A percentile compares a stretch with the other conserved stretches of the same genome.
phyloP scores from a whole-genome alignment of 148 eudicot species.

The Spergularia marina region DNA sequence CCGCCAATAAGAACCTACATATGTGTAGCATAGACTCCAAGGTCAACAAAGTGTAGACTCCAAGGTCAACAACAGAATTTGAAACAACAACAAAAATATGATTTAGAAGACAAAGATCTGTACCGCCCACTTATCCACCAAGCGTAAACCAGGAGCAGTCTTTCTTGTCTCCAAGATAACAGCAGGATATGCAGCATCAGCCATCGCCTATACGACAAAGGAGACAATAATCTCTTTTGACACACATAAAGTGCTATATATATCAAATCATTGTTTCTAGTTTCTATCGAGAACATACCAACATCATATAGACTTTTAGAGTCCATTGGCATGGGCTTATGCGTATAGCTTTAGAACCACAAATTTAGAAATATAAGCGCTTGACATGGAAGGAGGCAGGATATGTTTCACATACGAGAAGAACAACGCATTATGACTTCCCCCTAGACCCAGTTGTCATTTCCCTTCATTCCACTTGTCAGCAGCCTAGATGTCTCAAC shows the following conservation, averaged over 20 bases:
- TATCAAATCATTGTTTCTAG: background rate
- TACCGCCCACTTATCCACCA: slow-evolving; percentile 99
- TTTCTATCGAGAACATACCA: background rate
- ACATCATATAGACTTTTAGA: background rate
- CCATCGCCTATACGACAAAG: slow-evolving; percentile 64
- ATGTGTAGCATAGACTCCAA: slow-evolving; percentile 15
- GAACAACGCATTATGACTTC: background rate
- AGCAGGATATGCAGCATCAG: slow-evolving; percentile 90
- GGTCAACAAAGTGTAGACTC: slow-evolving; percentile 10
- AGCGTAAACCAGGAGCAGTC: slow-evolving; percentile 92
- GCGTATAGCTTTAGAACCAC: background rate
- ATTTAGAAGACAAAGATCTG: slow-evolving; percentile 31
- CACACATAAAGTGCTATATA: background rate
- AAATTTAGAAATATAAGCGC: background rate
- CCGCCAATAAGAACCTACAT: slow-evolving; percentile 87
- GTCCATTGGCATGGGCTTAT: background rate
- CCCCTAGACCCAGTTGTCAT: background rate
- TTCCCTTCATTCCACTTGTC: background rate
- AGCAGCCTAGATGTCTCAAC: background rate
- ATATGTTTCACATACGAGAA: background rate
- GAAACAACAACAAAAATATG: background rate
- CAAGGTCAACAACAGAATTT: slow-evolving; percentile 6
- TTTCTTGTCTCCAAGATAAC: slow-evolving; percentile 82
- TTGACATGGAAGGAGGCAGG: background rate
- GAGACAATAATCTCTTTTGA: slow-evolving; percentile 10